These are phyloP conservation scores for Rhodosporidiobolus odoratus DNA, from an alignment of 768 basidiomycete genomes.

Conservation along the genomic window DNA sequence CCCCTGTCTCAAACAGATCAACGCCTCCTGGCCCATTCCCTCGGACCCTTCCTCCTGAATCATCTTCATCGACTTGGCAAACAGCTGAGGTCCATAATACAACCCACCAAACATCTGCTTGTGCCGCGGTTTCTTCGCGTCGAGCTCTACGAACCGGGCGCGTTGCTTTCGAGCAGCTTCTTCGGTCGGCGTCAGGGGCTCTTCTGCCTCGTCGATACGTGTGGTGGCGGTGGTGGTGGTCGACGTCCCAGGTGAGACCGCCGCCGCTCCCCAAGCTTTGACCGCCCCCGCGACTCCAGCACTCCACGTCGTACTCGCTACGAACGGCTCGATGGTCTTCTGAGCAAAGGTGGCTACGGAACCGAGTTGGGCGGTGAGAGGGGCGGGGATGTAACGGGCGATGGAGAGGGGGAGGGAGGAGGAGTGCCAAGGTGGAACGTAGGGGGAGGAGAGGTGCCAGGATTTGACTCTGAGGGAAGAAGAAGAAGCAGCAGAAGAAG, in stretches of 20 bases:
- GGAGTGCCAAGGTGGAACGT: slow-evolving; percentile 16
- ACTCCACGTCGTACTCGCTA: neutral
- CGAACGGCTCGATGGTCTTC: neutral
- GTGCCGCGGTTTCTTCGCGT: neutral
- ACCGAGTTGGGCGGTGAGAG: neutral
- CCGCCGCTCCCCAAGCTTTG: neutral
- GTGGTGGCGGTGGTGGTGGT: neutral
- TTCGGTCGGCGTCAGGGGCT: neutral
- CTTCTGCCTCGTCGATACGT: neutral
- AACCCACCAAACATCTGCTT: slow-evolving; percentile 9
- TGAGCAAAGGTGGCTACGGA: neutral
- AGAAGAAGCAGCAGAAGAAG: neutral
- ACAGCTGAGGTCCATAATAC: neutral
- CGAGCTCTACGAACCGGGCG: neutral
- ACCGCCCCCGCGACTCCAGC: neutral
- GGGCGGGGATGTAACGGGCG: slow-evolving; percentile 14
- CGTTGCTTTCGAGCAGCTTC: neutral
- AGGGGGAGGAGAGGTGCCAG: slow-evolving; percentile 25
- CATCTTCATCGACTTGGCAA: neutral
- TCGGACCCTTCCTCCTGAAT: slow-evolving; percentile 7
- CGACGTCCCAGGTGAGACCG: neutral
- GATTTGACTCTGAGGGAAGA: neutral
- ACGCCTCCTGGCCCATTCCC: slow-evolving; percentile 26
- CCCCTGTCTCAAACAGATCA: slow-evolving; percentile 16
- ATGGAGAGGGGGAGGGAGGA: neutral